Evolutionary conservation across 768 basidiomycete species (phyloP).

Genomic region (Leccinum incarnatum): DNA sequence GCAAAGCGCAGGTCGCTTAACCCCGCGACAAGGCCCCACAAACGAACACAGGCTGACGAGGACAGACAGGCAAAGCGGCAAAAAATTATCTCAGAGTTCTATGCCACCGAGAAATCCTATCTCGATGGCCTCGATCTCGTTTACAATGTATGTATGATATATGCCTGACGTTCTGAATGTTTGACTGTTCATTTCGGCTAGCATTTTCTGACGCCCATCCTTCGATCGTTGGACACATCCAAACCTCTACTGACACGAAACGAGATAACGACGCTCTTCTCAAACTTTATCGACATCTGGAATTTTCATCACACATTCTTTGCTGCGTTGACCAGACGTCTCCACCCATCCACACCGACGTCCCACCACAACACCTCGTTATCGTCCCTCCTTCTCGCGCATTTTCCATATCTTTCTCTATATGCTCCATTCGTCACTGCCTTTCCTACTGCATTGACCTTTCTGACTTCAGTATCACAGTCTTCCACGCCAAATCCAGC

Average conservation of each 20-base stretch:
- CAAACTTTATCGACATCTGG: constrained; percentile 91
- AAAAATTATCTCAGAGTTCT: constrained; percentile 77
- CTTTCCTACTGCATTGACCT: constrained; percentile 64
- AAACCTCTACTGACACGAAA: constrained; percentile 67
- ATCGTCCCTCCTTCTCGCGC: constrained; percentile 65
- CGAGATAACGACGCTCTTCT: constrained; percentile 72
- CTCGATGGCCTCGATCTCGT: constrained; percentile 80
- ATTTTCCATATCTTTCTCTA: constrained; percentile 86
- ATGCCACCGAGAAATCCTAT: constrained; percentile 78
- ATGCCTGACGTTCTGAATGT: neutral
- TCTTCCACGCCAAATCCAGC: constrained; percentile 38
- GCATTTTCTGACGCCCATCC: constrained; percentile 83
- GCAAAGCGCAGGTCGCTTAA: constrained; percentile 36
- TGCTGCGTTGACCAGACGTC: constrained; percentile 50
- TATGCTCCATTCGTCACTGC: constrained; percentile 84
- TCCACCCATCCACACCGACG: constrained; percentile 21
- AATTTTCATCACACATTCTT: constrained; percentile 80
- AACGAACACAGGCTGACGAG: constrained; percentile 43
- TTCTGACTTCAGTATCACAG: constrained; percentile 54
- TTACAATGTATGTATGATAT: constrained; percentile 56
- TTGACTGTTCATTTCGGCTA: constrained; percentile 28
- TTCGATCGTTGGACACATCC: constrained; percentile 66
- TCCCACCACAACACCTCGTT: constrained; percentile 38
- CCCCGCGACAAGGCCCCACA: constrained; percentile 20
- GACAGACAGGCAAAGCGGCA: constrained; percentile 53